Base-by-base conservation (phyloP, 345 rosid species). In the Salix exigua region DNA sequence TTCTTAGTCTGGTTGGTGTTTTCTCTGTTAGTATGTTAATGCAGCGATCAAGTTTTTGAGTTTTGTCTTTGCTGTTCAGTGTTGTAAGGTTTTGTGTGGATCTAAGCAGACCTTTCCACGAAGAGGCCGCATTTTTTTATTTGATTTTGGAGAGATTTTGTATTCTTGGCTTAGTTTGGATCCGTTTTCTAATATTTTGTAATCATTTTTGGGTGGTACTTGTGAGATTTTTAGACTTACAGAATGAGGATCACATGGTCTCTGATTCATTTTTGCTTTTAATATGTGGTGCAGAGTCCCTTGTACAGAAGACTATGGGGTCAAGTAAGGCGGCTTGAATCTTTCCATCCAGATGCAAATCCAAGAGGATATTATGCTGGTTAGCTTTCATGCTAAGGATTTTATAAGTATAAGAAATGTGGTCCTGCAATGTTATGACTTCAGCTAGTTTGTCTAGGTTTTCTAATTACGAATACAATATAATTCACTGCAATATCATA, bases 291-390 rank as follows among this genome's bases (percentile, higher is more conserved):
- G 76, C 87, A 96, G 98, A 84, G 87, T 48, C 88, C 96, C 78
- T 58, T 87, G 83, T 86, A 92, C 70, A 88, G 92, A 85, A 89
- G 97, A 82, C 81, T 93, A 37, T 96, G 98, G 99, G 94, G 96
- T 78, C 94, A 91, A 19, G 93, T 90, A 4, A 85, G 89, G 85
- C 86, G 72, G 75, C 84, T 96, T 53, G 96, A 96, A 72, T 76
- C 86, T 67, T 77, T 96, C 74, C 92, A 91, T 75, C 98, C 99
- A 2, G 88, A 89, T 86, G 90, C 94, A 70, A 93, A 87, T 83
- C 97, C 95, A 6, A 93, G 98, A 91, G 90, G 88, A 74, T 71
- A 83, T 70, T 89, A 92, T 76, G 80, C 94, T 72, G 98, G 99
- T 96, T 81, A 71, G 80, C 42, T 83, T 70, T 77, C 66, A 14